Base-by-base conservation (phyloP, 2,329 filamentous ascomycete species). In the Fusarium decemcellulare region DNA sequence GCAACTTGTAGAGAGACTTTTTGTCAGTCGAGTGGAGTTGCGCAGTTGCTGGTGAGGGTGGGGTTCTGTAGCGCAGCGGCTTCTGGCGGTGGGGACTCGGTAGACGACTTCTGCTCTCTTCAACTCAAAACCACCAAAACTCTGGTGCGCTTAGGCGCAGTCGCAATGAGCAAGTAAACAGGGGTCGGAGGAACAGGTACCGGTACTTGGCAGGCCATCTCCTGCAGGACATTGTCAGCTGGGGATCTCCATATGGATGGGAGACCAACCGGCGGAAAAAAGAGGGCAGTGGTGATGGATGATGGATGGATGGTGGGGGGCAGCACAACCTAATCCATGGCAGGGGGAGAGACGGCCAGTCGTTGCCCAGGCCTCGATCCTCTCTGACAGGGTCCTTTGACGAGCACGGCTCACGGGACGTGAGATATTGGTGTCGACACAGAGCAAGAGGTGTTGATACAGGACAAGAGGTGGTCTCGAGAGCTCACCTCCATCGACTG, bases 151-250 rank as follows among this genome's bases (percentile, higher is more conserved):
- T 16, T 32, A 9, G 54, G 18, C 23, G 23, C 23, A 32, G 37
- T 46, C 29, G 12, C 12, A 52, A 18, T 8, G 43, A 55, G 32
- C 32, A 52, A 56, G 54, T 51, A 52, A 16, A 23, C 18, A 32
- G 29, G n/a, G 46, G 40, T 23, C 18, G 5, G 16, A 11, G 5
- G 51, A n/a, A 6, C 47, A 59, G 51, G 67, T 69, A 70, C 42
- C 39, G 29, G 58, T 69, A 69, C 62, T 63, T 67, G 44, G 12
- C n/a, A 56, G 39, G 36, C 36, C 37, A 66, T 58, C 60, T 65
- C 47, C 64, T 70, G 63, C 67, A 68, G 63, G 50, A 68, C 67
- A 64, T 70, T 70, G 59, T 68, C 67, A 68, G 59, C 67, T 70
- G 52, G 46, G 50, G 36, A 64, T 55, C 54, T 54, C 48, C 43